Evolutionary conservation across 768 basidiomycete genomes (phyloP).

Genomic region (Leccinum boreale): DNA sequence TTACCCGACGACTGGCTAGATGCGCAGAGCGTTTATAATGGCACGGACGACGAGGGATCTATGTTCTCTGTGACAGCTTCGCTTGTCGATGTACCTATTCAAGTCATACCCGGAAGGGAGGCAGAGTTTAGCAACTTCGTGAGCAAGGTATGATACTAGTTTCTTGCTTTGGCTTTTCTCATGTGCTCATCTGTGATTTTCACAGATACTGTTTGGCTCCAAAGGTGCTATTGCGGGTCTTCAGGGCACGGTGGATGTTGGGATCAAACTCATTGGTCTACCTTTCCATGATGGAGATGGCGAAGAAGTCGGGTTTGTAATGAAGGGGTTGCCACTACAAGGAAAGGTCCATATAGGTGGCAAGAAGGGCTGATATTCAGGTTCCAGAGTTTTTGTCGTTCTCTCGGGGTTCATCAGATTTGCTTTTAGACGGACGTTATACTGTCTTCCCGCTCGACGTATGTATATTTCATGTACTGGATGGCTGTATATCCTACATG

Average conservation of each 20-base stretch:
- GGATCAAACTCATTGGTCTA: slow-evolving; percentile 56
- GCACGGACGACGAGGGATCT: slow-evolving; percentile 48
- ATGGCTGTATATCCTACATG: not conserved
- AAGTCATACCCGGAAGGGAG: slow-evolving; percentile 76
- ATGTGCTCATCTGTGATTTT: not conserved
- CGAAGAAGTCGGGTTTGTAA: slow-evolving; percentile 47
- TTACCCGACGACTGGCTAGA: slow-evolving; percentile 67
- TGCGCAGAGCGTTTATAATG: slow-evolving; percentile 40
- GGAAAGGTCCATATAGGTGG: slow-evolving; percentile 60
- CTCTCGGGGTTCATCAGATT: not conserved
- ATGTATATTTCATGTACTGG: not conserved
- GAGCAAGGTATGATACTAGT: slow-evolving; percentile 52
- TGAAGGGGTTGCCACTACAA: slow-evolving; percentile 62
- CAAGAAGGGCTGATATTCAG: slow-evolving; percentile 40
- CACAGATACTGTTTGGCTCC: slow-evolving; percentile 64
- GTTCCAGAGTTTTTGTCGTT: not conserved
- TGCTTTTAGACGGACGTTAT: not conserved
- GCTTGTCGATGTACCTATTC: slow-evolving; percentile 69
- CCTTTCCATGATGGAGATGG: slow-evolving; percentile 42
- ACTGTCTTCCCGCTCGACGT: slow-evolving; percentile 1
- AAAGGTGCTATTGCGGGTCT: slow-evolving; percentile 69
- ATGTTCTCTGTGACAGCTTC: slow-evolving; percentile 59
- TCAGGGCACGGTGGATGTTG: slow-evolving; percentile 59
- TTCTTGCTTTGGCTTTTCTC: not conserved
- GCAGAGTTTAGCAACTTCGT: slow-evolving; percentile 75